Base-by-base conservation (phyloP, 2,329 filamentous ascomycete species). In the Sporothrix pseudoabietina region DNA sequence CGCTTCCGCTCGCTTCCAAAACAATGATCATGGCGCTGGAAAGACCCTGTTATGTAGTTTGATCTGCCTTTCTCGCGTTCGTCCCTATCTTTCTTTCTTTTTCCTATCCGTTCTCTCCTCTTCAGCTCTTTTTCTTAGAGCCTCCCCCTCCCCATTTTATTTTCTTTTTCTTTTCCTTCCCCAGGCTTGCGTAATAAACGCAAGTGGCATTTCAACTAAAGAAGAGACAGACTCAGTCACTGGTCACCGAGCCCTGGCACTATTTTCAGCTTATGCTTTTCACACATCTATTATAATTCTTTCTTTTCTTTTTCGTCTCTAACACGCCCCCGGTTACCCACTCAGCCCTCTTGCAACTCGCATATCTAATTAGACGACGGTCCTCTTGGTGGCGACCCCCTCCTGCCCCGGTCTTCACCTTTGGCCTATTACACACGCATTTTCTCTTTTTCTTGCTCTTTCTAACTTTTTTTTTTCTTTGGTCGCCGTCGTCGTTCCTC, bases 351-450 rank as follows among this genome's bases (percentile, higher is more conserved):
- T 61, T 44, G 4, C 35, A n/a, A 39, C 39, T 59, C 41, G 69
- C 70, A 71, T 54, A 65, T 71, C 70, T 63, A 65, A 71, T 71
- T 71, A 54, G 44, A 71, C 70, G n/a, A 30, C 44, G 30, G 57
- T 44, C 52, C 44, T 59, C 26, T 52, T 39, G 30, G 41, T 47
- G 39, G 30, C 49, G 26, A 35, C 30, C 44, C 41, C 70, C 70
- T n/a, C 55, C 26, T 22, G 12, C 57, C 32, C 32, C n/a, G 8
- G 47, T 54, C 47, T 52, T 69, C 47, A 54, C 47, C 12, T 55
- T 54, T 26, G 44, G 9, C 14, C 47, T 44, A 72, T 66, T 55
- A 49, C 70, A 54, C 41, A 26, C 32, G 35, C 32, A 22, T 12
- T 19, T 35, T 61, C 19, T 70, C 22, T 59, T 41, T 61, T 61